phyloP scores from a whole-genome alignment of 305 asterid genomes.

The Vinca major region DNA sequence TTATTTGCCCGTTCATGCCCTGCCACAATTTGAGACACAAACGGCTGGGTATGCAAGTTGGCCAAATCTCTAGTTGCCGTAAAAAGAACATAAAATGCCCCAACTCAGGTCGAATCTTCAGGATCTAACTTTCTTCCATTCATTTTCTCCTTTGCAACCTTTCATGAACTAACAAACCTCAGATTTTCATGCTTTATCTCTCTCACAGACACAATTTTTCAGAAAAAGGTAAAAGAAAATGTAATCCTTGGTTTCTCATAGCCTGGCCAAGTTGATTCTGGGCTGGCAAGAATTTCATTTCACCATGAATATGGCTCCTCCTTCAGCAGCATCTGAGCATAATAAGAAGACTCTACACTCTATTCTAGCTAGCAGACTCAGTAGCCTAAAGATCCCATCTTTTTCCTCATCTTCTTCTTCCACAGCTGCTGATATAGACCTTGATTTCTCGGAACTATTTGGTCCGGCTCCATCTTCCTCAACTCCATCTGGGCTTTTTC shows the following conservation, averaged over 20 bases:
- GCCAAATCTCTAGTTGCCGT: too few species aligned
- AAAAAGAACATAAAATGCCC: too few species aligned
- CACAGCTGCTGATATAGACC: conserved; percentile 37
- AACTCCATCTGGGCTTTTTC: conserved; percentile 37
- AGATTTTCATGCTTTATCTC: background rate
- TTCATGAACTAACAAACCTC: background rate
- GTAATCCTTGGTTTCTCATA: conserved; percentile 7
- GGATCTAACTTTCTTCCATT: background rate
- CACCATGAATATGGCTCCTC: conserved; percentile 16
- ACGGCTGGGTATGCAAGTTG: too few species aligned
- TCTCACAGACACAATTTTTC: too few species aligned
- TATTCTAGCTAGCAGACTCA: conserved; percentile 47
- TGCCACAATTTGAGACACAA: too few species aligned
- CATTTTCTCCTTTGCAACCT: background rate
- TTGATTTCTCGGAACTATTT: conserved; percentile 70
- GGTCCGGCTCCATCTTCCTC: conserved; percentile 45
- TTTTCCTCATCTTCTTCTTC: conserved; percentile 24
- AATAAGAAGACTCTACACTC: conserved; percentile 45
- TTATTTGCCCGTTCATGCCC: too few species aligned
- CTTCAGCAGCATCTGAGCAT: conserved; percentile 14
- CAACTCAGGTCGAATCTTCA: background rate
- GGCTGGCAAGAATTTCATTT: conserved; percentile 11
- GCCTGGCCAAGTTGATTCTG: conserved; percentile 17
- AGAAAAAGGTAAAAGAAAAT: background rate
- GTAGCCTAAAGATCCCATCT: conserved; percentile 58